A percentile compares a stretch with the other conserved stretches of the same genome.
Evolutionary conservation across 139 green algal species (phyloP).

Genomic region (Chlorella sp.): DNA sequence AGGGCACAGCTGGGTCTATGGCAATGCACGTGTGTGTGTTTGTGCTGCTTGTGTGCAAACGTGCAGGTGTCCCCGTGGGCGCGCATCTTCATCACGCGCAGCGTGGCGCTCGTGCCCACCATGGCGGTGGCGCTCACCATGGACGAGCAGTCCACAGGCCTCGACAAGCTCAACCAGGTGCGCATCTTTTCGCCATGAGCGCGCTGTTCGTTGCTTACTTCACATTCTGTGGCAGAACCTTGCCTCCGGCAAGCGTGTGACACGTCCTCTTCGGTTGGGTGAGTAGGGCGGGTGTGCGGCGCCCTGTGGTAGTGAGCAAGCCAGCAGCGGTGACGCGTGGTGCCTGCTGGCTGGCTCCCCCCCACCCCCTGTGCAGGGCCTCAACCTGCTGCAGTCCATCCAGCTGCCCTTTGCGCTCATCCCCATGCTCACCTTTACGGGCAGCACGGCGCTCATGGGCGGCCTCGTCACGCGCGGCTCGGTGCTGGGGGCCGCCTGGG

Average conservation of each 20-base stretch:
- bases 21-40: too few relatives aligned
- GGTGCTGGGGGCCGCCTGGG: conserved; percentile 13
- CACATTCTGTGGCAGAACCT: too few relatives aligned
- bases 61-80: conserved; percentile 34
- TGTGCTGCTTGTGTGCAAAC: not conserved
- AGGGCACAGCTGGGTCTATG: too few relatives aligned
- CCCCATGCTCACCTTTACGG: conserved; percentile 51
- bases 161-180: conserved; percentile 43
- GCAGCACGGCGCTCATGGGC: conserved; percentile 44
- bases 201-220: too few relatives aligned
- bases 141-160: conserved; percentile 3
- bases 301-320: too few relatives aligned
- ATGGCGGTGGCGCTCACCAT: conserved; percentile 39
- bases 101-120: conserved; percentile 50
- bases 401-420: conserved; percentile 63
- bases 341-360: too few relatives aligned
- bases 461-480: conserved; percentile 28
- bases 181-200: too few relatives aligned
- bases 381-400: conserved; percentile 53
- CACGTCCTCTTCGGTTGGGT: too few relatives aligned
- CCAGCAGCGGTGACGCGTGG: too few relatives aligned
- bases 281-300: too few relatives aligned
- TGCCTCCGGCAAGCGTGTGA: too few relatives aligned
- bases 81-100: conserved; percentile 43
- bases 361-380: too few relatives aligned